A percentile compares a stretch with the other conserved stretches of the same genome.
phyloP scores from a whole-genome alignment of 306 rosid species.

The Cucurbita pepo region DNA sequence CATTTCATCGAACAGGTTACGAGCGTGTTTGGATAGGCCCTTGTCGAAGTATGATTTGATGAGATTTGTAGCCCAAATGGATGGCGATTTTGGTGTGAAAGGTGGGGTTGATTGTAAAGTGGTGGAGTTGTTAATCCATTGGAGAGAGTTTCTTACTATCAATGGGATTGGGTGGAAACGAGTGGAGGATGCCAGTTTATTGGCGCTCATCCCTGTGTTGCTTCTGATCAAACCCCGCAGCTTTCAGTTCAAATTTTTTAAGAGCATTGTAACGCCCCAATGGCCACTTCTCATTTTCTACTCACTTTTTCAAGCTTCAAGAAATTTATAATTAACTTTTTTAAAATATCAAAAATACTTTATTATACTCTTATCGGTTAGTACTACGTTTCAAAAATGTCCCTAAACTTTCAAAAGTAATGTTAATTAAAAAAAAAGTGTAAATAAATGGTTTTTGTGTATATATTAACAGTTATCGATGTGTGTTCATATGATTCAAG shows the following conservation, averaged over 20 bases:
- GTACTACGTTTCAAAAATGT: too few relatives aligned
- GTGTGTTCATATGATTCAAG: too few relatives aligned
- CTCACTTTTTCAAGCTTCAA: too few relatives aligned
- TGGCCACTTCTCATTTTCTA: too few relatives aligned
- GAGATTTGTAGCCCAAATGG: conserved; percentile 32
- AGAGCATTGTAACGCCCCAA: neutral
- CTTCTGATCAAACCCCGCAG: neutral
- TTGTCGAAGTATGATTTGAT: conserved; percentile 24
- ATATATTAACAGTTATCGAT: too few relatives aligned
- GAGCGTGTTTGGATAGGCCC: conserved; percentile 37
- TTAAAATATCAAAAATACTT: too few relatives aligned
- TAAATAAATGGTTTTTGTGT: too few relatives aligned
- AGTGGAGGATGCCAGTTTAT: conserved; percentile 9
- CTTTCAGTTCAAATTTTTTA: neutral
- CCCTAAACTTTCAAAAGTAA: too few relatives aligned
- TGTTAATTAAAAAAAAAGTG: too few relatives aligned
- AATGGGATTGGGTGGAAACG: conserved; percentile 24
- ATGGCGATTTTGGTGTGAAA: conserved; percentile 17
- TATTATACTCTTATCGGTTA: too few relatives aligned
- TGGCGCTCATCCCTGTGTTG: conserved; percentile 9
- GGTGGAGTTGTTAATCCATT: neutral
- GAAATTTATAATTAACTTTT: too few relatives aligned
- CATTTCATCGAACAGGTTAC: conserved; percentile 56
- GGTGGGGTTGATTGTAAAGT: conserved; percentile 12
- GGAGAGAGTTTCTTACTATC: conserved; percentile 26